Evolutionary conservation across 2,329 filamentous ascomycete species (phyloP).

Genomic region (Penicillium glabrum): DNA sequence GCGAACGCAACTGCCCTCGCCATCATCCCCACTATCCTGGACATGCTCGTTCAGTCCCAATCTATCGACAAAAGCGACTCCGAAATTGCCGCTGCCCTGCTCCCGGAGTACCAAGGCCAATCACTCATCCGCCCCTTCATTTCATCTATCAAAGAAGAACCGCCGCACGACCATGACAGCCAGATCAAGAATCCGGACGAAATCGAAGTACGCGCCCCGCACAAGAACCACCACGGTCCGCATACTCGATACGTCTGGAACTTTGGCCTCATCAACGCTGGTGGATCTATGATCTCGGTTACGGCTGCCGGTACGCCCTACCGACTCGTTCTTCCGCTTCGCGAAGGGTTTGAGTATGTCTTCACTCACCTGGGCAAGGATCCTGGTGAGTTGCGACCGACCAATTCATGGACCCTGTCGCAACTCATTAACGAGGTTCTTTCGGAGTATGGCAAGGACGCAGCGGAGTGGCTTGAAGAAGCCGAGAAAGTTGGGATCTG

Average conservation of each 20-base stretch:
- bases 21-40: constrained; percentile 49
- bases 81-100: constrained; percentile 38
- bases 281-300: constrained; percentile 57
- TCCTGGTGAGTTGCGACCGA: constrained; percentile 32
- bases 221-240: not conserved
- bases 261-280: constrained; percentile 35
- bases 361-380: constrained; percentile 38
- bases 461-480: constrained; percentile 35
- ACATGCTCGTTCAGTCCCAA: constrained; percentile 43
- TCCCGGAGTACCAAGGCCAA: constrained; percentile 49
- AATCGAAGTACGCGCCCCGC: not conserved
- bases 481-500: constrained; percentile 39
- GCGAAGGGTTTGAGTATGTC: constrained; percentile 62
- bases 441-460: constrained; percentile 29
- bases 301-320: constrained; percentile 71
- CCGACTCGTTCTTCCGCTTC: constrained; percentile 71
- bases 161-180: not conserved
- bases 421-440: constrained; percentile 25
- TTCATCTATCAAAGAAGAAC: constrained; percentile 8
- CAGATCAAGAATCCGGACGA: not conserved
- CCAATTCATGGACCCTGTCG: constrained; percentile 31
- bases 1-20: constrained; percentile 45
- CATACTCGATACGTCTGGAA: constrained; percentile 32
- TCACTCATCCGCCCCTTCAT: constrained; percentile 45
- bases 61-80: constrained; percentile 39